phyloP scores from a whole-genome alignment of 2,329 filamentous ascomycete genomes.

The Microdochium bolleyi region DNA sequence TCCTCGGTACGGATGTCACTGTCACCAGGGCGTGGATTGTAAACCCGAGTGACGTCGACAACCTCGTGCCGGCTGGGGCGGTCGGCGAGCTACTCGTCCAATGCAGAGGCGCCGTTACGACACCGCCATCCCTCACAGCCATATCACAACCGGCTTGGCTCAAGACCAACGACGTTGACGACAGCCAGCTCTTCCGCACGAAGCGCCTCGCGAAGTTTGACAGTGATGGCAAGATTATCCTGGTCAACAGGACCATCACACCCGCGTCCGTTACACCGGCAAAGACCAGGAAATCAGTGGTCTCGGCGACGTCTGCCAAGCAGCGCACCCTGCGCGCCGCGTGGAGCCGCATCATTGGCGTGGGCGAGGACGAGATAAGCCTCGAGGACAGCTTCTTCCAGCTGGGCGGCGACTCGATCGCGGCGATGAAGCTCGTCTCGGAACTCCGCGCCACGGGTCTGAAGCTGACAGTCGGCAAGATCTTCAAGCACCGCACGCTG shows the following conservation, averaged over 20 bases:
- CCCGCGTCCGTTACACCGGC: constrained; percentile 4
- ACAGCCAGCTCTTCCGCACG: constrained; percentile 26
- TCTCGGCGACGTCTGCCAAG: constrained; percentile 30
- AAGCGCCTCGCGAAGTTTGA: constrained; percentile 29
- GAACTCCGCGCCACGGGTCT: constrained; percentile 39
- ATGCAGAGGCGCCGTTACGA: constrained; percentile 5
- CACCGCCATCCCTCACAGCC: constrained; percentile 12
- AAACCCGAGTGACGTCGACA: constrained; percentile 23
- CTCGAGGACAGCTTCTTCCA: constrained; percentile 52
- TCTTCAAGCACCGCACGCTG: constrained; percentile 40
- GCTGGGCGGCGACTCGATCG: constrained; percentile 51
- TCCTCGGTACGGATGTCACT: constrained; percentile 13
- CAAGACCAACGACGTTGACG: constrained; percentile 6
- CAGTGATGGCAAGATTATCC: constrained; percentile 16
- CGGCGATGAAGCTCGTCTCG: constrained; percentile 53
- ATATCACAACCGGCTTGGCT: constrained; percentile 20
- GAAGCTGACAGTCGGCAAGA: constrained; percentile 43
- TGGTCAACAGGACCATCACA: constrained; percentile 15
- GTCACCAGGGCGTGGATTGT: constrained; percentile 28
- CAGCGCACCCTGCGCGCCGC: constrained; percentile 35
- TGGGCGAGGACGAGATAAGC: constrained; percentile 37
- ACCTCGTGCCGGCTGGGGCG: constrained; percentile 28
- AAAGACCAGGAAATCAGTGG: constrained; percentile 14
- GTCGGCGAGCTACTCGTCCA: constrained; percentile 36
- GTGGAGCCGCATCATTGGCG: constrained; percentile 38